Percentiles rank a stretch among this genome's conserved stretches.
These are phyloP conservation scores for Teratosphaeria gauchensis DNA, from an alignment of 2,329 filamentous ascomycete species.

Conservation along the genomic window DNA sequence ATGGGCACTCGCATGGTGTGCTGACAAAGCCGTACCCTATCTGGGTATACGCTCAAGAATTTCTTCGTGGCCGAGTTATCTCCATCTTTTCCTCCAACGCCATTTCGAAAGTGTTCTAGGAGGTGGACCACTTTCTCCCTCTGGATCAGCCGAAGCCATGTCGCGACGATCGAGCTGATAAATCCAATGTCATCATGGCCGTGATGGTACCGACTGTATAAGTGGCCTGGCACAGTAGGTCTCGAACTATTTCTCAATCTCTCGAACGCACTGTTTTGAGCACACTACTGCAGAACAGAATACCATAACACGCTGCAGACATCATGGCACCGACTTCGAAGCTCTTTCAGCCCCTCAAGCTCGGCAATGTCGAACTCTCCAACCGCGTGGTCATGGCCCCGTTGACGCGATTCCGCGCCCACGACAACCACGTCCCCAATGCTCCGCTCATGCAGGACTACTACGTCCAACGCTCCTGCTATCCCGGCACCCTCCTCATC, in stretches of 20 bases:
- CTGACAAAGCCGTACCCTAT: neutral
- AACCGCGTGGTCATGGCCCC: conserved; percentile 48
- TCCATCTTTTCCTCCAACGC: neutral
- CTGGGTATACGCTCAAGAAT: neutral
- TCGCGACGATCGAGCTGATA: neutral
- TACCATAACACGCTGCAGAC: neutral
- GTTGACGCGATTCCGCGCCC: conserved; percentile 42
- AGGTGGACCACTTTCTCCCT: too few species aligned
- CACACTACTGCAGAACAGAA: neutral
- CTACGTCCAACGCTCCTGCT: conserved; percentile 22
- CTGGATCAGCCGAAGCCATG: too few species aligned
- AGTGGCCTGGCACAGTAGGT: neutral
- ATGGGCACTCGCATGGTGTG: too few species aligned
- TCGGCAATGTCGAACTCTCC: conserved; percentile 33
- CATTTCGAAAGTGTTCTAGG: too few species aligned
- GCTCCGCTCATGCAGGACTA: conserved; percentile 20
- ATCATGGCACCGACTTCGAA: neutral
- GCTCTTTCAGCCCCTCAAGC: conserved; percentile 33
- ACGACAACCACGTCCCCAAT: conserved; percentile 29
- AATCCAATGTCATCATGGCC: neutral
- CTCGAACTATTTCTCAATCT: neutral
- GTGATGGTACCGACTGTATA: neutral
- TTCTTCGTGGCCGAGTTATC: neutral
- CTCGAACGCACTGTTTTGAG: neutral
- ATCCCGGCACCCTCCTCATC: conserved; percentile 26